Conservation (phyloP, 441 rosid species). For the Sinapis alba region DNA sequence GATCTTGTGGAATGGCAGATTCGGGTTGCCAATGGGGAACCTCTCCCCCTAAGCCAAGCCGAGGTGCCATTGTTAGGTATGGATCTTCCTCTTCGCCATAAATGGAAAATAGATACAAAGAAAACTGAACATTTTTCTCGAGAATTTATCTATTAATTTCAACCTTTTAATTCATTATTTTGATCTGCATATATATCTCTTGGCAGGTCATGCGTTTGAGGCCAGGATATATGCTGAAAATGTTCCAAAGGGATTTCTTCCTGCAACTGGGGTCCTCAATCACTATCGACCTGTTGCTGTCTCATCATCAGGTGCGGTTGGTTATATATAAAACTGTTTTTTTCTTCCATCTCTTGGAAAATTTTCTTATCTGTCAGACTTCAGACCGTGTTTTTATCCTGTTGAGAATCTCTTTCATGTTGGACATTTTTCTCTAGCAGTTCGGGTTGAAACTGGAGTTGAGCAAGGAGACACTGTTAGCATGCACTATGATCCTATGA, state of each 20-base stretch:
- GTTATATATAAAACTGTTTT: neutral
- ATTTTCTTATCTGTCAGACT: neutral
- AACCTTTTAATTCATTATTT: neutral
- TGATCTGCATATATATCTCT: slow-evolving; percentile 24
- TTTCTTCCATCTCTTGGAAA: neutral
- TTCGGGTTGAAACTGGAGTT: slow-evolving; percentile 96
- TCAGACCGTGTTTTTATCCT: neutral
- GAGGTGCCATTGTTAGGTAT: slow-evolving; percentile 85
- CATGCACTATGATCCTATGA: slow-evolving; percentile 99
- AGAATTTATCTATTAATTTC: neutral
- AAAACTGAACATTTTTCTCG: neutral
- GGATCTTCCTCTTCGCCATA: slow-evolving; percentile 2
- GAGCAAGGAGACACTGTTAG: slow-evolving; percentile 91
- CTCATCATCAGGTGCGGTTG: slow-evolving; percentile 69
- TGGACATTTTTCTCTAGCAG: slow-evolving; percentile 41
- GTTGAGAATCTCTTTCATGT: slow-evolving; percentile 21
- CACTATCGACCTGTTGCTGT: slow-evolving; percentile 74
- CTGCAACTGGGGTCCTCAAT: slow-evolving; percentile 92
- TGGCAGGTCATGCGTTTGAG: slow-evolving; percentile 96
- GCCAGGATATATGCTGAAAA: slow-evolving; percentile 97
- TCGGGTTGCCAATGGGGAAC: slow-evolving; percentile 87
- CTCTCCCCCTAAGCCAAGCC: slow-evolving; percentile 80
- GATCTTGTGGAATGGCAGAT: slow-evolving; percentile 99
- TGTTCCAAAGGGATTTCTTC: slow-evolving; percentile 92
- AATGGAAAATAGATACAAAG: neutral